Evolutionary conservation across 345 rosid genomes (phyloP).

Genomic region (Cardamine chenopodiifolia): DNA sequence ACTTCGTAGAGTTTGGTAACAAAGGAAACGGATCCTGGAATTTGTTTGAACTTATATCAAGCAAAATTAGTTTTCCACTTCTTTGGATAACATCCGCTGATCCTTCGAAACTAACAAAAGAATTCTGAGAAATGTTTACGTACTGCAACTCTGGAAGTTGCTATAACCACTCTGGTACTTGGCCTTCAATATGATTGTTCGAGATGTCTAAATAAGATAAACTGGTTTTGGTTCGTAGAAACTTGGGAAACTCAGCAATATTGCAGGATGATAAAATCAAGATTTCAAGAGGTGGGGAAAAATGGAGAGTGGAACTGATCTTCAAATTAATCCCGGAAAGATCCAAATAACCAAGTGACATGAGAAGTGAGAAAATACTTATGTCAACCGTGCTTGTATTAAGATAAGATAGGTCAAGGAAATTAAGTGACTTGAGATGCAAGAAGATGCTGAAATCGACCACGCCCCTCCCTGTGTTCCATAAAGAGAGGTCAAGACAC

Average conservation of each 20-base stretch:
- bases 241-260: constrained; percentile 30
- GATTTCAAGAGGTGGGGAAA: background rate
- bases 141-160: background rate
- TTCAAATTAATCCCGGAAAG: constrained; percentile 21
- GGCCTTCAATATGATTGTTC: constrained; percentile 27
- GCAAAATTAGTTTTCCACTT: background rate
- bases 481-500: constrained; percentile 1
- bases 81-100: constrained; percentile 14
- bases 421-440: background rate
- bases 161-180: constrained; percentile 32
- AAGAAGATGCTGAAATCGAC: constrained; percentile 26
- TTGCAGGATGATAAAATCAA: constrained; percentile 17
- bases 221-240: background rate
- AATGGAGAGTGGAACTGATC: background rate
- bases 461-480: constrained; percentile 1
- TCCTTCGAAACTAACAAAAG: constrained; percentile 9
- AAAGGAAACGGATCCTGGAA: background rate
- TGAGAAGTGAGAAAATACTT: constrained; percentile 4
- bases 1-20: background rate
- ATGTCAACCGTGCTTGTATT: constrained; percentile 28
- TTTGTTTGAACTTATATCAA: constrained; percentile 32
- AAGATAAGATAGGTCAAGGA: constrained; percentile 20
- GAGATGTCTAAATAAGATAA: constrained; percentile 19
- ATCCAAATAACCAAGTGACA: constrained; percentile 14
- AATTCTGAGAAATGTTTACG: constrained; percentile 29